A percentile compares a stretch with the other conserved stretches of the same genome.
Evolutionary conservation across 2,329 filamentous ascomycete genomes (phyloP).

Genomic region (Arachnomyces sp.): DNA sequence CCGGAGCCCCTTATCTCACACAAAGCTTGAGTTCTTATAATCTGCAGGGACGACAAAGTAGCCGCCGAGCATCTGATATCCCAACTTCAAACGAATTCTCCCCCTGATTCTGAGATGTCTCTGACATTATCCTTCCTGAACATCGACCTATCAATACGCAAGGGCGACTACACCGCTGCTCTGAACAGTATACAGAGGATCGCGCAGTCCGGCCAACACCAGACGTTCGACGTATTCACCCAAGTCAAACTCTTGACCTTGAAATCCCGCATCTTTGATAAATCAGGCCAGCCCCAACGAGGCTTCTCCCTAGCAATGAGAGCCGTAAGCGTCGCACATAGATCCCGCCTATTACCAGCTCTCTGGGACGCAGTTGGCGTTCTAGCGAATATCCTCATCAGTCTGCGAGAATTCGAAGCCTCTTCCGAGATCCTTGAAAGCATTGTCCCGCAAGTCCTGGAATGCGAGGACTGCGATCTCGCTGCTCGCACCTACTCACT

Average conservation of each 20-base stretch:
- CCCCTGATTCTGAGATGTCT: conserved; percentile 52
- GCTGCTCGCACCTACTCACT: conserved; percentile 60
- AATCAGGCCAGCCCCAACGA: conserved; percentile 61
- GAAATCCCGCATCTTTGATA: conserved; percentile 64
- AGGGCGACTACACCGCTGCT: conserved; percentile 46
- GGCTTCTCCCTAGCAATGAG: conserved; percentile 71
- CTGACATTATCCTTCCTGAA: conserved; percentile 54
- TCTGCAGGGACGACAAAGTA: conserved; percentile 46
- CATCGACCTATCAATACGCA: conserved; percentile 52
- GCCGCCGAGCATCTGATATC: conserved; percentile 51
- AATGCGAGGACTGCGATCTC: conserved; percentile 57
- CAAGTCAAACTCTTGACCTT: conserved; percentile 64
- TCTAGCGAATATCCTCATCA: conserved; percentile 61
- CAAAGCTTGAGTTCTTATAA: conserved; percentile 12
- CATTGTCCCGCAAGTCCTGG: conserved; percentile 68
- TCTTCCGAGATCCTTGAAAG: conserved; percentile 58
- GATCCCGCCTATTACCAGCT: conserved; percentile 58
- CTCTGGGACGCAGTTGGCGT: conserved; percentile 67
- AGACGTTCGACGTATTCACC: conserved; percentile 57
- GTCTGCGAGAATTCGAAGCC: conserved; percentile 62
- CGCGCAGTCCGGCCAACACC: conserved; percentile 44
- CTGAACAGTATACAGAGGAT: conserved; percentile 48
- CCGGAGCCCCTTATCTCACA: not conserved
- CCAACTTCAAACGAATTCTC: conserved; percentile 47
- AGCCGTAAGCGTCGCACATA: conserved; percentile 66